Percentiles rank a stretch among this genome's conserved stretches.
phyloP scores from a whole-genome alignment of 2,329 filamentous ascomycete species.

The Aspergillus niger region DNA sequence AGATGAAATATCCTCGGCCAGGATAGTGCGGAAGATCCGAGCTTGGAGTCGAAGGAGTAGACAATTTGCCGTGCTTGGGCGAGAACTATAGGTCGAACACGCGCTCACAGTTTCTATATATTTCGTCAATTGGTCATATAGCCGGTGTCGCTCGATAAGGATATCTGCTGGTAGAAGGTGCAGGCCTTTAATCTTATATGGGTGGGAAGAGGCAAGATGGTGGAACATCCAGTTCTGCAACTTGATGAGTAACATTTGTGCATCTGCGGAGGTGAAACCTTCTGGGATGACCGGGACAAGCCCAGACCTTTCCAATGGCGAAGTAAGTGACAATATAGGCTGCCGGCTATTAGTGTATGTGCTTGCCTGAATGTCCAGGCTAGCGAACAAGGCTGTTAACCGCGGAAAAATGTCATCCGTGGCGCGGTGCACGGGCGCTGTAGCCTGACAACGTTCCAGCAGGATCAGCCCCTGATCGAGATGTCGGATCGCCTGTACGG shows the following conservation, averaged over 20 bases:
- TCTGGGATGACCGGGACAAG: background rate
- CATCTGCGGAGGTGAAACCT: background rate
- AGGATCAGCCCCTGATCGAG: constrained; percentile 27
- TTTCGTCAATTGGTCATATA: background rate
- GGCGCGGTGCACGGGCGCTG: background rate
- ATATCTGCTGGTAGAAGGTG: constrained; percentile 10
- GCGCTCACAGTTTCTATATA: background rate
- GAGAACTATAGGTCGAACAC: background rate
- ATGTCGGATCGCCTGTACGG: constrained; percentile 25
- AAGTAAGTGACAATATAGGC: constrained; percentile 10
- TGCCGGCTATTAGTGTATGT: constrained; percentile 18
- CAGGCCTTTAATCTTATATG: constrained; percentile 13
- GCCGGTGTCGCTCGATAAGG: constrained; percentile 10
- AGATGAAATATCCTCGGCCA: background rate
- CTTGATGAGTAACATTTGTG: constrained; percentile 4
- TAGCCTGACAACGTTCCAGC: constrained; percentile 17
- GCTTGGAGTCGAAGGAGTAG: background rate
- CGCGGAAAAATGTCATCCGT: constrained; percentile 19
- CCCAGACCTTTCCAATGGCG: background rate
- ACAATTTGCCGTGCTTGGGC: background rate
- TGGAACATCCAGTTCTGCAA: constrained; percentile 27
- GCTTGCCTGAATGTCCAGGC: constrained; percentile 28
- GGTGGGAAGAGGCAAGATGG: constrained; percentile 16
- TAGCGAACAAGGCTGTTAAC: constrained; percentile 17
- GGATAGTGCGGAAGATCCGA: background rate